Percentiles rank a stretch among this genome's conserved stretches.
These are phyloP conservation scores for Nigrospora sphaerica DNA, from an alignment of 2,329 filamentous ascomycete genomes.

Conservation along the genomic window DNA sequence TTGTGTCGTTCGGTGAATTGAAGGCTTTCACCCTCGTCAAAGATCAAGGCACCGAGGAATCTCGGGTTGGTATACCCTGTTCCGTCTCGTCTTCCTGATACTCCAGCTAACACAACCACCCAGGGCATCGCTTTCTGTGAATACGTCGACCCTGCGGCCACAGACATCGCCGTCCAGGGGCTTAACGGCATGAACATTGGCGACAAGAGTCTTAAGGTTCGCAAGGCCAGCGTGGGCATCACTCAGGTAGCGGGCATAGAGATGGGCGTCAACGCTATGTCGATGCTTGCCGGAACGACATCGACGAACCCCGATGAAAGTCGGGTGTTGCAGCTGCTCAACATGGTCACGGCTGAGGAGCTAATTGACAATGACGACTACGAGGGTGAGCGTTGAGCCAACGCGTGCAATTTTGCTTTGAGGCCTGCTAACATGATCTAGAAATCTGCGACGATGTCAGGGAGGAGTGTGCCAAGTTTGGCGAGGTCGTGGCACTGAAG, in stretches of 20 bases:
- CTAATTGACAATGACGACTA: conserved; percentile 92
- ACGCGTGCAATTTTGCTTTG: neutral
- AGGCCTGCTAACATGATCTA: conserved; percentile 26
- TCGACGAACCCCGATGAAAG: conserved; percentile 72
- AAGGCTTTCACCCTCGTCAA: conserved; percentile 90
- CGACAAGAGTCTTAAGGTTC: conserved; percentile 76
- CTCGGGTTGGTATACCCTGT: conserved; percentile 58
- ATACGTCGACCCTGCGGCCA: conserved; percentile 71
- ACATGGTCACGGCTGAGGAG: conserved; percentile 98
- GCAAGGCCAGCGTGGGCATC: conserved; percentile 84
- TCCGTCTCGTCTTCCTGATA: conserved; percentile 8
- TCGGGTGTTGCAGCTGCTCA: conserved; percentile 83
- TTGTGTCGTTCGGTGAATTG: conserved; percentile 85
- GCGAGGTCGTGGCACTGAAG: conserved; percentile 80
- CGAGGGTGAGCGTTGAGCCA: conserved; percentile 59
- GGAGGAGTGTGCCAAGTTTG: conserved; percentile 91
- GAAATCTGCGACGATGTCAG: conserved; percentile 94
- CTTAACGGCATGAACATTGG: conserved; percentile 91
- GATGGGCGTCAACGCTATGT: conserved; percentile 96
- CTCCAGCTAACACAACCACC: neutral
- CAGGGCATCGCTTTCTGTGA: conserved; percentile 96
- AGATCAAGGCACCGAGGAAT: conserved; percentile 78
- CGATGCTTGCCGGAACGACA: conserved; percentile 88
- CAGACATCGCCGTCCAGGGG: conserved; percentile 81
- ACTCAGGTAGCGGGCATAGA: conserved; percentile 90